Percentiles rank a stretch among this genome's conserved stretches.
Evolutionary conservation across 2,329 filamentous ascomycete genomes (phyloP).

Genomic region (Pestalotiopsis sp.): DNA sequence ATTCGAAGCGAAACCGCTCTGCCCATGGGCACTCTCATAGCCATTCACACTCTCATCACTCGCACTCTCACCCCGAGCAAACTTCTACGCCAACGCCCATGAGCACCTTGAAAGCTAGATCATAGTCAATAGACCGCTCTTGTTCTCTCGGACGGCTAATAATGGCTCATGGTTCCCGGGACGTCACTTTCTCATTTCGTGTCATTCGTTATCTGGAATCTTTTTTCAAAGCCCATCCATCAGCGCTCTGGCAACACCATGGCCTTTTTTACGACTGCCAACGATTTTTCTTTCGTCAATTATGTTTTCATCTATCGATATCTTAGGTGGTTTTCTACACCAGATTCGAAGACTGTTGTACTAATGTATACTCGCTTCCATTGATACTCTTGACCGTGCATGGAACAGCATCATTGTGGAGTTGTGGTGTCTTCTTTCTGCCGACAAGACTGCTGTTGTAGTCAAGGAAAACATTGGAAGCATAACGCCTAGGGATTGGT

Average conservation of each 20-base stretch:
- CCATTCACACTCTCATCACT: slow-evolving; percentile 34
- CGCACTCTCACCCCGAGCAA: slow-evolving; percentile 27
- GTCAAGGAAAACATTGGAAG: not conserved
- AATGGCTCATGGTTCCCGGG: no score
- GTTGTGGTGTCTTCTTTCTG: not conserved
- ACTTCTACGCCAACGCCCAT: slow-evolving; percentile 38
- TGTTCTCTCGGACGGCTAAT: not conserved
- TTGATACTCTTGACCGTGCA: slow-evolving; percentile 5
- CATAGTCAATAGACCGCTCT: not conserved
- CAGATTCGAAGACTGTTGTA: not conserved
- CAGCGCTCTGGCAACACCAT: not conserved
- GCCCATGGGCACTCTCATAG: slow-evolving; percentile 32
- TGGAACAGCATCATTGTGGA: slow-evolving; percentile 3
- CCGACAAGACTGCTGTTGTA: not conserved
- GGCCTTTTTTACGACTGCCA: slow-evolving; percentile 2
- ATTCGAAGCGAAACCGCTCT: slow-evolving; percentile 47
- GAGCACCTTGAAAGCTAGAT: slow-evolving; percentile 38
- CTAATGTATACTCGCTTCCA: slow-evolving; percentile 5
- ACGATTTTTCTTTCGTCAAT: slow-evolving; percentile 8
- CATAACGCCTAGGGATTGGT: not conserved
- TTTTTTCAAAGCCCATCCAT: not conserved
- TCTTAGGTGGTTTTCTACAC: not conserved
- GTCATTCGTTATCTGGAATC: not conserved
- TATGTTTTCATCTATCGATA: slow-evolving; percentile 2
- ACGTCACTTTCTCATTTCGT: not conserved